phyloP scores from a whole-genome alignment of 2,329 filamentous ascomycete species.

The Cryphonectria naterciae region DNA sequence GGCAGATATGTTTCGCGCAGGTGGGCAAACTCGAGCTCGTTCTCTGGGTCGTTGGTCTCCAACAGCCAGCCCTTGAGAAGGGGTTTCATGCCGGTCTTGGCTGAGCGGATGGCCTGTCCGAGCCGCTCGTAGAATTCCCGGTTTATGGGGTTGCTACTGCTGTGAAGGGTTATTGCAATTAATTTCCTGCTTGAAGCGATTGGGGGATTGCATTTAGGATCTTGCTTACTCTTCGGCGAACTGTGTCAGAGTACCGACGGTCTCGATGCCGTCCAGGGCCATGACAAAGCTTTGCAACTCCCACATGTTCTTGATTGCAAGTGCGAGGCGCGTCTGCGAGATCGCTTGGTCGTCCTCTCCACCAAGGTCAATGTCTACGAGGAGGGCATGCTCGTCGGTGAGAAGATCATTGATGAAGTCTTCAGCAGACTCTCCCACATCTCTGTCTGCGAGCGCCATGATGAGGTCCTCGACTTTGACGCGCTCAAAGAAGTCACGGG shows the following conservation, averaged over 20 bases:
- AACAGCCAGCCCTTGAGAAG: constrained; percentile 70
- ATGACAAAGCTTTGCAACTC: constrained; percentile 71
- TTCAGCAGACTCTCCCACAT: constrained; percentile 45
- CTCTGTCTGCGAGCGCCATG: constrained; percentile 43
- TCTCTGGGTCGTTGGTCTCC: constrained; percentile 56
- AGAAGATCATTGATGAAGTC: constrained; percentile 46
- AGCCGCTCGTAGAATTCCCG: constrained; percentile 60
- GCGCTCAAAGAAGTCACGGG: constrained; percentile 55
- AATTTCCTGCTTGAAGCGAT: constrained; percentile 29
- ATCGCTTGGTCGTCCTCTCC: constrained; percentile 41
- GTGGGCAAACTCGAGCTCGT: constrained; percentile 65
- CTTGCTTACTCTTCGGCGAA: constrained; percentile 55
- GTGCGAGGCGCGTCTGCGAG: constrained; percentile 52
- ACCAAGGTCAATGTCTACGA: constrained; percentile 32
- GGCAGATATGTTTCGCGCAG: constrained; percentile 83
- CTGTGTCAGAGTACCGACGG: constrained; percentile 61
- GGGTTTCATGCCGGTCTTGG: constrained; percentile 61
- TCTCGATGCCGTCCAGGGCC: constrained; percentile 70
- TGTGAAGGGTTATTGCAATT: constrained; percentile 36
- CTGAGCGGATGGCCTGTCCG: constrained; percentile 55
- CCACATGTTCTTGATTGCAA: constrained; percentile 52
- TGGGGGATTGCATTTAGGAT: too few species aligned
- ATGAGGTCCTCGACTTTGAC: constrained; percentile 56
- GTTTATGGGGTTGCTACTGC: constrained; percentile 39
- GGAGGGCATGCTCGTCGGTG: constrained; percentile 33